Evolutionary conservation across 495 filamentous ascomycete species (phyloP), one percentile per base, ranked within the genome.

Genomic region (Xylaria flabelliformis): DNA sequence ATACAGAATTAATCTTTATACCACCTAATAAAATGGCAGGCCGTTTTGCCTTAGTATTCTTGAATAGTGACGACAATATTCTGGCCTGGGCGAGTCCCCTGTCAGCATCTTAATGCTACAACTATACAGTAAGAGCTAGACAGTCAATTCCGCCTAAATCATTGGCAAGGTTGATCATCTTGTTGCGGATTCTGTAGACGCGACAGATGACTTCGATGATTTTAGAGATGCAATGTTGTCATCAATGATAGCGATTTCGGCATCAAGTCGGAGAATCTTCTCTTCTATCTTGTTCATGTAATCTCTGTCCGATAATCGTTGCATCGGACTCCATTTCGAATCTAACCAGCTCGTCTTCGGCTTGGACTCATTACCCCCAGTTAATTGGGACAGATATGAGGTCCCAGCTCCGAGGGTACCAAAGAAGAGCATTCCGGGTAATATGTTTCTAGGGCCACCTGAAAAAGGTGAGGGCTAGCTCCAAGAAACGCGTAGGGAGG

Each of bases 271-370:
- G 8, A 99, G 80, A 26, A 97, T 73, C 80, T 91, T 93, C 78
- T 97, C 93, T 75, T 88, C 84, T 48, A 98, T 79, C 75, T 94
- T 92, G 8, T 84, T 82, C 72, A 86, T 88, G 74, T 97, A 99
- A 39, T 97, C 91, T 64, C 92, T 85, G 76, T 97, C 90, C 0
- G 90, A 91, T 26, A 99, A 80, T 15, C 83, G 84, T 65, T 87
- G 93, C 70, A 98, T 80, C 2, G 95, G 96, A 76, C 91, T 94
- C 91, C 91, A 97, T 83, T 90, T 93, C 13, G 91, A 92, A 58
- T 81, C 81, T 67, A 88, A 72, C 77, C 84, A 82, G 15, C 77
- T 73, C 15, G 64, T 71, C 65, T 74, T 79, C 32, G 64, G 62
- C 39, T 74, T 73, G 53, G 64, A 42, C 17, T 69, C 75, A 29